Percentiles rank a stretch among this genome's conserved stretches.
Evolutionary conservation across 2,329 filamentous ascomycete species (phyloP).

Genomic region (Apiospora pterosperma): DNA sequence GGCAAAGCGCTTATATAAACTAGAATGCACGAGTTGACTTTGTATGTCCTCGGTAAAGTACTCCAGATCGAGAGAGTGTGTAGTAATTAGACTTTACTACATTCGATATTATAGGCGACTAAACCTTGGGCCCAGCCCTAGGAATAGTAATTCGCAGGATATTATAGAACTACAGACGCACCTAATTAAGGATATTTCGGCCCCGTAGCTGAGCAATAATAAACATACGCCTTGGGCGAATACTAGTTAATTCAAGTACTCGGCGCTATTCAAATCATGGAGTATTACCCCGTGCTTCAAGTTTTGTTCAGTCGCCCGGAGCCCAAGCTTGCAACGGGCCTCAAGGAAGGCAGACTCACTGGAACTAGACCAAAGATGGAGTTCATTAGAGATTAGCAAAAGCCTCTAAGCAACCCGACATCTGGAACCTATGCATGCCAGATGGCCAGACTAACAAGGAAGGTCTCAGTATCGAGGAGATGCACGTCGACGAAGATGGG

Average conservation of each 20-base stretch:
- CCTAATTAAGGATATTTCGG: too few relatives aligned
- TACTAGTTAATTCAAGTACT: constrained; percentile 16
- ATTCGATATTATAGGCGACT: constrained; percentile 19
- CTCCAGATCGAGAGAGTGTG: too few relatives aligned
- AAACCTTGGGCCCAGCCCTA: constrained; percentile 16
- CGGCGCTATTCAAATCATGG: constrained; percentile 12
- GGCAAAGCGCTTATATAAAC: too few relatives aligned
- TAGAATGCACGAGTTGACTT: too few relatives aligned
- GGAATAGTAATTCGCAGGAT: constrained; percentile 5
- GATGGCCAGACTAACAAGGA: constrained; percentile 10
- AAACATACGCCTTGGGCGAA: constrained; percentile 16
- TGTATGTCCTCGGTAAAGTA: too few relatives aligned
- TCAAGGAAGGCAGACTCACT: not conserved
- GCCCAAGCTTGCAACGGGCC: not conserved
- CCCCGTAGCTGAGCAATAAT: constrained; percentile 7
- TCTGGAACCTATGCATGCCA: not conserved
- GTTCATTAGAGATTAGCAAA: not conserved
- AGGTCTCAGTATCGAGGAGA: constrained; percentile 10
- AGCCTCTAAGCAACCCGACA: not conserved
- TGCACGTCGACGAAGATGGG: constrained; percentile 13
- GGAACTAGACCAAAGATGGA: not conserved
- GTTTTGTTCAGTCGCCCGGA: constrained; percentile 7
- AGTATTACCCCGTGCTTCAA: constrained; percentile 13
- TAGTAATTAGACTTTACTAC: constrained; percentile 18
- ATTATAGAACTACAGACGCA: too few relatives aligned